Evolutionary conservation across 2,329 filamentous ascomycete genomes (phyloP).

Genomic region (Arachnomyces sp.): DNA sequence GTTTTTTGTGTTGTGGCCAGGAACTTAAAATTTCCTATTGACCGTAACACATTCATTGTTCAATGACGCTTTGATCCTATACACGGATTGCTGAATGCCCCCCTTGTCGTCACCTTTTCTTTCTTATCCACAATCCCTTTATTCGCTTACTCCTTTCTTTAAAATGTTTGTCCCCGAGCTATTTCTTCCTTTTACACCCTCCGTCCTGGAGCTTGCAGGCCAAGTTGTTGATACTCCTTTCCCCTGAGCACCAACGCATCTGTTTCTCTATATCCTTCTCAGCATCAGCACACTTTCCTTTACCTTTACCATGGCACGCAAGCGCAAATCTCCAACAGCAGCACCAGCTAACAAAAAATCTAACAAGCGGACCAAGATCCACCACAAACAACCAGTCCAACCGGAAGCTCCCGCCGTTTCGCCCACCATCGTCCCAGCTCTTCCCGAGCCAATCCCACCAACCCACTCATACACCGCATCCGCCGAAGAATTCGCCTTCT

Average conservation of each 20-base stretch:
- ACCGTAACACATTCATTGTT: no score
- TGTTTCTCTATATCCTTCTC: no score
- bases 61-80: no score
- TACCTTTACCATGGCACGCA: conserved; percentile 8
- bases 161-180: no score
- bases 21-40: no score
- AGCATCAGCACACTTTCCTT: conserved; percentile 4
- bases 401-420: conserved; percentile 59
- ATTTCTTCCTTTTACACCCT: no score
- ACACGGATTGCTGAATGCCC: neutral
- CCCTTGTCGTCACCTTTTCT: neutral
- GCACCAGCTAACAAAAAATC: conserved; percentile 4
- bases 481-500: conserved; percentile 83
- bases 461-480: conserved; percentile 63
- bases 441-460: conserved; percentile 79
- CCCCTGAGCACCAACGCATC: no score
- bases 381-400: conserved; percentile 55
- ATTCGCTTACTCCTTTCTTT: no score
- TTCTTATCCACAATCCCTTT: no score
- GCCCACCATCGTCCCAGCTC: conserved; percentile 76
- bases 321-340: neutral
- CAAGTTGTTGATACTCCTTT: no score
- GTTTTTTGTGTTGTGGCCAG: conserved; percentile 17
- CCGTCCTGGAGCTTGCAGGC: no score
- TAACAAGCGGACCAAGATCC: conserved; percentile 64